Conservation (phyloP, 768 basidiomycete genomes). For the Tephrocybe sp. region DNA sequence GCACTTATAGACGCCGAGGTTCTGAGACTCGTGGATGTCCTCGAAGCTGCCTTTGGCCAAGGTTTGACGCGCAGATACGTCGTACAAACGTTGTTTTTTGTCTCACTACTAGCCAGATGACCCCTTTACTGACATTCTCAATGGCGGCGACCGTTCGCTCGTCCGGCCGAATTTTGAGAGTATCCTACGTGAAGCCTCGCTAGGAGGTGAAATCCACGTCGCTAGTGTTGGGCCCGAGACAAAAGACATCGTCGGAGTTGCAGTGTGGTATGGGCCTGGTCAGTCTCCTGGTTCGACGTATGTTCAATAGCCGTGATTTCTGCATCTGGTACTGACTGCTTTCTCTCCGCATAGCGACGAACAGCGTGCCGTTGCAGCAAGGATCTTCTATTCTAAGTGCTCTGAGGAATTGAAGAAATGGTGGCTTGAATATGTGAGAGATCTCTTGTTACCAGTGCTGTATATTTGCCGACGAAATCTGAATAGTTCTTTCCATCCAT, state of each 20-base stretch:
- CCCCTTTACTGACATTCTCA: slow-evolving; percentile 16
- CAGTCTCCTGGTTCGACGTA: slow-evolving; percentile 23
- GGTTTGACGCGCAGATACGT: slow-evolving; percentile 1
- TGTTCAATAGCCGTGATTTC: not conserved
- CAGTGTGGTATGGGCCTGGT: slow-evolving; percentile 32
- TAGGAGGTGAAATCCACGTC: slow-evolving; percentile 28
- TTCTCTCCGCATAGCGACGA: slow-evolving; percentile 17
- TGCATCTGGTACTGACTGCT: not conserved
- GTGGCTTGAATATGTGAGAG: slow-evolving; percentile 28
- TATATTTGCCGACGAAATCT: not conserved
- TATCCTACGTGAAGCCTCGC: slow-evolving; percentile 19
- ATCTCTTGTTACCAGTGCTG: not conserved
- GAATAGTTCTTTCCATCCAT: slow-evolving; percentile 24
- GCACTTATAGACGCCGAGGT: slow-evolving; percentile 12
- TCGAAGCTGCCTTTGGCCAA: slow-evolving; percentile 13
- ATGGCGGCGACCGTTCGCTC: slow-evolving; percentile 20
- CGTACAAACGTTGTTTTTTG: not conserved
- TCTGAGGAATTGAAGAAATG: slow-evolving; percentile 21
- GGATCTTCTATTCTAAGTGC: slow-evolving; percentile 22
- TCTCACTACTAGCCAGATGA: slow-evolving; percentile 13
- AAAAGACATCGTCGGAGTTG: slow-evolving; percentile 28
- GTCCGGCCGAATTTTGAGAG: slow-evolving; percentile 15
- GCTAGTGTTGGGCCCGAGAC: slow-evolving; percentile 20
- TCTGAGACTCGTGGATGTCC: slow-evolving; percentile 5
- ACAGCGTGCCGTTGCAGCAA: slow-evolving; percentile 26